Evolutionary conservation across 139 green algal genomes (phyloP), one percentile per base, ranked within the genome.

Genomic region (Coelastrella sp.): DNA sequence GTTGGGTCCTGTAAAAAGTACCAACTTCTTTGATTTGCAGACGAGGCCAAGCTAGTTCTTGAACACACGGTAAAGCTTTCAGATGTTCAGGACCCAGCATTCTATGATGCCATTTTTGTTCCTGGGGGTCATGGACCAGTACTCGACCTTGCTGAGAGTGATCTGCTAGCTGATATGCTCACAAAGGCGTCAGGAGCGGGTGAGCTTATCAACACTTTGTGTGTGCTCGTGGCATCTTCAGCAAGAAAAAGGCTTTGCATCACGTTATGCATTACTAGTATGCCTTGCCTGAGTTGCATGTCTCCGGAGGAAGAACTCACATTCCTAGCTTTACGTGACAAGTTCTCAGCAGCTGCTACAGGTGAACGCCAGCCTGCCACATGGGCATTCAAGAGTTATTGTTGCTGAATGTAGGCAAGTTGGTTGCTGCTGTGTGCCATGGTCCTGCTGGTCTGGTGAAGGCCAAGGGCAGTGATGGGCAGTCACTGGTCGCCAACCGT

Each of bases 401-500:
- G 19, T 59, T n/a, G 25, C 58, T 14, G n/a, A n/a, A 74, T 84
- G 82, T 82, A 94, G 89, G 83, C 83, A 90, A 91, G 60, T 9
- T 94, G 4, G 78, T 95, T 27, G 78, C 80, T 24, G 90, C 91
- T 0, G 87, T 94, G 78, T 94, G 91, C 87, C 93, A 95, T 78
- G 93, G 93, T 7, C 91, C 91, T 56, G 90, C 85, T 27, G 93
- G 89, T 10, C 91, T 95, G 70, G 49, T 93, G 60, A 70, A 66
- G n/a, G 93, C 87, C 25, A 91, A 90, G 60, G 85, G 59, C 57
- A 22, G 27, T 27, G 72, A 91, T 25, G 91, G 92, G 49, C 57
- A 79, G 84, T 87, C 93, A 20, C 79, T 95, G 78, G 56, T 95
- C 56, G 75, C 58, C 25, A 87, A 84, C 22, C 87, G 79, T 59